Percentiles rank a stretch among this genome's conserved stretches.
These are phyloP conservation scores for Pichia sp. DNA, from an alignment of 1,139 yeast species.

Conservation along the genomic window DNA sequence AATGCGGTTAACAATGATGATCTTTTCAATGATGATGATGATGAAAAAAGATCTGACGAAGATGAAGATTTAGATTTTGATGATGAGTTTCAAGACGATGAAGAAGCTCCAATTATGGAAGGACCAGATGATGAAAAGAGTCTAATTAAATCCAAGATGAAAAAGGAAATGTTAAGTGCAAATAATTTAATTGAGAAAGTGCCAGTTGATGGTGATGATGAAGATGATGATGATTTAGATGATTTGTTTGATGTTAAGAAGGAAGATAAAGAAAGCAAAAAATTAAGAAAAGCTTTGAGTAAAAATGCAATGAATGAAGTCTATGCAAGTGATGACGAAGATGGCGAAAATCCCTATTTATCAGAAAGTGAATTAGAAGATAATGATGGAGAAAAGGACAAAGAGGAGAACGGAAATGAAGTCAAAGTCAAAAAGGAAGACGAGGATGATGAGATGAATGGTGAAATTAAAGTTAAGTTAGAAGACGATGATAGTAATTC, in stretches of 20 bases:
- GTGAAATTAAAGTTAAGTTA: conserved; percentile 5
- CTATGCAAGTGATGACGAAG: conserved; percentile 83
- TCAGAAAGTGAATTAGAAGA: conserved; percentile 67
- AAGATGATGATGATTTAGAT: conserved; percentile 52
- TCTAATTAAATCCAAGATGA: conserved; percentile 80
- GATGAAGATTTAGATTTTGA: conserved; percentile 92
- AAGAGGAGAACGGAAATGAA: conserved; percentile 38
- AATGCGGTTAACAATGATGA: conserved; percentile 42
- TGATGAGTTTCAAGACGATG: conserved; percentile 97
- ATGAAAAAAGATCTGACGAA: conserved; percentile 55
- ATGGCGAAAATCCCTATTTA: conserved; percentile 69
- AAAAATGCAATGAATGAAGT: conserved; percentile 85
- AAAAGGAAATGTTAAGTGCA: conserved; percentile 84
- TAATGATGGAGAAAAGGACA: conserved; percentile 34
- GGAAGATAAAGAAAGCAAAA: conserved; percentile 88
- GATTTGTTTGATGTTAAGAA: conserved; percentile 65
- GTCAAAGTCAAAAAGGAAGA: conserved; percentile 11
- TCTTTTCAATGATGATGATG: conserved; percentile 41
- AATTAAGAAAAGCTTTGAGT: conserved; percentile 74
- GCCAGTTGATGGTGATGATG: conserved; percentile 31
- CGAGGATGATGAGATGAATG: conserved; percentile 7
- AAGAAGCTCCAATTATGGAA: conserved; percentile 96
- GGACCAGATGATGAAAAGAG: conserved; percentile 89
- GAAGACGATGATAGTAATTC: conserved; percentile 1
- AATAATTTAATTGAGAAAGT: conserved; percentile 60